Percentiles rank a stretch among this genome's conserved stretches.
Evolutionary conservation across 176 grass and related monocot species (phyloP).

Genomic region (Carex myosuroides): DNA sequence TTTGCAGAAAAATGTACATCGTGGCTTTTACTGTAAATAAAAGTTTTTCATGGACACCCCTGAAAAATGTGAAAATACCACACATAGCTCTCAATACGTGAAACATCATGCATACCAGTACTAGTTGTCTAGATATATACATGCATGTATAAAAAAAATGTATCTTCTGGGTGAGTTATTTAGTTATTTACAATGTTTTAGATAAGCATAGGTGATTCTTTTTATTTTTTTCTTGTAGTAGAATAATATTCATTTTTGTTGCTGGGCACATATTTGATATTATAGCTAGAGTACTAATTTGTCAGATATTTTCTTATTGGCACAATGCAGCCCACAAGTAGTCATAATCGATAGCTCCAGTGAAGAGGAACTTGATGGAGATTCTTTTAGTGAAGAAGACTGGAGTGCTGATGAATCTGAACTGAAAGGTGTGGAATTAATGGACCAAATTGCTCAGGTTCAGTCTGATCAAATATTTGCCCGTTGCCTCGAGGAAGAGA

Average conservation of each 20-base stretch:
- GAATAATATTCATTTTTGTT: background rate
- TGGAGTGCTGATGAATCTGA: background rate
- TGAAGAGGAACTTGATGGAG: background rate
- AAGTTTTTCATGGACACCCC: background rate
- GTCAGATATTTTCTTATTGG: background rate
- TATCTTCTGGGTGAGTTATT: background rate
- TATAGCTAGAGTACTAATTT: background rate
- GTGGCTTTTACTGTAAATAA: background rate
- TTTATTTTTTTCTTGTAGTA: background rate
- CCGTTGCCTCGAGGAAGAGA: background rate
- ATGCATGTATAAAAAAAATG: background rate
- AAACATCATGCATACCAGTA: background rate
- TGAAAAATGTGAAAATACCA: background rate
- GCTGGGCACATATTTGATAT: background rate
- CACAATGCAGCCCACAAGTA: background rate
- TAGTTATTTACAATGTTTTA: background rate
- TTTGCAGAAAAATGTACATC: background rate
- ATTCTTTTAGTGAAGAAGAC: background rate
- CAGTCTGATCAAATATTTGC: background rate
- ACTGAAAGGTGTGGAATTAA: background rate
- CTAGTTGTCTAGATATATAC: background rate
- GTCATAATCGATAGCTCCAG: background rate
- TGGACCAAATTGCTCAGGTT: background rate
- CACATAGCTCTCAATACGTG: background rate
- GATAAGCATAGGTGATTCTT: background rate